These are phyloP conservation scores for Purpureocillium lavendulum DNA, from an alignment of 2,329 filamentous ascomycete genomes.

Conservation along the genomic window DNA sequence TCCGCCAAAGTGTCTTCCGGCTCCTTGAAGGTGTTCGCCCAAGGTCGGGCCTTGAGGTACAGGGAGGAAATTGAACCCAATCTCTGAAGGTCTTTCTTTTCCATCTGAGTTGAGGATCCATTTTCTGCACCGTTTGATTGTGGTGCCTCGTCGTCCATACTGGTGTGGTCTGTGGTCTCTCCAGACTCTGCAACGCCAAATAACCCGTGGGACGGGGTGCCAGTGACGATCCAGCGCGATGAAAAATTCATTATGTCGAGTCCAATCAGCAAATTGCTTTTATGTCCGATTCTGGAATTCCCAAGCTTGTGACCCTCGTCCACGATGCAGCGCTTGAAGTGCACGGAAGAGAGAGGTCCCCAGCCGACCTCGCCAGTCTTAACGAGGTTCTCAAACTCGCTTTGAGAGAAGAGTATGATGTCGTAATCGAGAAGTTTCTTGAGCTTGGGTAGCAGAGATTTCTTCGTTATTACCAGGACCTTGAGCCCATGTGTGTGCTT, in stretches of 20 bases:
- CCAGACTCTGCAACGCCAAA: constrained; percentile 49
- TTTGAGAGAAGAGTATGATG: constrained; percentile 68
- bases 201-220: constrained; percentile 78
- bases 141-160: constrained; percentile 8
- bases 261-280: constrained; percentile 45
- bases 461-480: constrained; percentile 53
- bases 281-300: constrained; percentile 45
- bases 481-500: constrained; percentile 66
- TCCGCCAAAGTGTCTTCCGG: constrained; percentile 51
- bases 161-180: background rate
- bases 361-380: constrained; percentile 24
- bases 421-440: constrained; percentile 59
- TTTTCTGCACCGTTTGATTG: constrained; percentile 13
- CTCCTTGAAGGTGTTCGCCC: constrained; percentile 53
- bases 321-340: constrained; percentile 83
- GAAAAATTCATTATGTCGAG: constrained; percentile 53
- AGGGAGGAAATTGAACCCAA: constrained; percentile 57
- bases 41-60: constrained; percentile 71
- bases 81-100: constrained; percentile 56
- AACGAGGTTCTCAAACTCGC: constrained; percentile 58
- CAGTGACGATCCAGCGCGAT: constrained; percentile 81
- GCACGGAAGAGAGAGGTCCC: constrained; percentile 60
- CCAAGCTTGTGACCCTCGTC: constrained; percentile 88
- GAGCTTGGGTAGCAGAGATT: constrained; percentile 45
- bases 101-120: constrained; percentile 36